Evolutionary conservation across 352 stramenopile genomes (phyloP).

Genomic region (Phytophthora fragariaefolia): DNA sequence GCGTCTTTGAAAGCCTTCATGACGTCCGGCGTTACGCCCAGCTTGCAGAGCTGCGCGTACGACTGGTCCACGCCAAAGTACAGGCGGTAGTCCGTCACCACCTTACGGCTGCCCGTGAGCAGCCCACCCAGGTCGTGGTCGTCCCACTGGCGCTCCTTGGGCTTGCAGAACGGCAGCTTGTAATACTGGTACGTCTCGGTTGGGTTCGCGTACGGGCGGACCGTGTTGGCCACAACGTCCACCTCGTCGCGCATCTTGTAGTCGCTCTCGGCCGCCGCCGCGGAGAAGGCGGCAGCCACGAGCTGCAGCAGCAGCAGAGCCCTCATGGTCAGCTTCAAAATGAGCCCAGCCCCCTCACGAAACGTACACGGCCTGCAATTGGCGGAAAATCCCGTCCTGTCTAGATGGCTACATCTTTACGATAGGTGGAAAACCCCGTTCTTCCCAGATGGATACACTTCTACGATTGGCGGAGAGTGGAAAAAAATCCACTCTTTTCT

Average conservation of each 20-base stretch:
- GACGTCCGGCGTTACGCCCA: slow-evolving; percentile 74
- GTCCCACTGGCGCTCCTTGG: slow-evolving; percentile 85
- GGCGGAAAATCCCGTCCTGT: no score
- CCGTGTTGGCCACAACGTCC: slow-evolving; percentile 75
- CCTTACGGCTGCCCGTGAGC: slow-evolving; percentile 96
- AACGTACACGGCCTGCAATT: slow-evolving; percentile 14
- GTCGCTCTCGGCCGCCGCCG: slow-evolving; percentile 30
- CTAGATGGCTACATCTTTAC: no score
- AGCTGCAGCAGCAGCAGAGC: slow-evolving; percentile 21
- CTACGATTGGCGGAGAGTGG: no score
- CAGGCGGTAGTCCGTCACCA: slow-evolving; percentile 84
- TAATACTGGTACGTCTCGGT: slow-evolving; percentile 99
- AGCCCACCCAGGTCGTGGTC: slow-evolving; percentile 94
- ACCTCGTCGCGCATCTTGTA: slow-evolving; percentile 73
- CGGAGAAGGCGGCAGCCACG: slow-evolving; percentile 6
- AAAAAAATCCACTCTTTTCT: no score
- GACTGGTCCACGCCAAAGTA: slow-evolving; percentile 84
- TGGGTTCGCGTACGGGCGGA: slow-evolving; percentile 97
- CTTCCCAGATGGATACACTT: slow-evolving; percentile 30
- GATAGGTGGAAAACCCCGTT: no score
- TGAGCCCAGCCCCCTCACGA: neutral
- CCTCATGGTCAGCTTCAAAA: slow-evolving; percentile 30
- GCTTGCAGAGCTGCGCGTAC: slow-evolving; percentile 92
- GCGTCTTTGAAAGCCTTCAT: slow-evolving; percentile 94
- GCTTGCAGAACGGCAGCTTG: slow-evolving; percentile 96